A percentile compares a stretch with the other conserved stretches of the same genome.
phyloP scores from a whole-genome alignment of 345 rosid genomes.

The Firmiana major region DNA sequence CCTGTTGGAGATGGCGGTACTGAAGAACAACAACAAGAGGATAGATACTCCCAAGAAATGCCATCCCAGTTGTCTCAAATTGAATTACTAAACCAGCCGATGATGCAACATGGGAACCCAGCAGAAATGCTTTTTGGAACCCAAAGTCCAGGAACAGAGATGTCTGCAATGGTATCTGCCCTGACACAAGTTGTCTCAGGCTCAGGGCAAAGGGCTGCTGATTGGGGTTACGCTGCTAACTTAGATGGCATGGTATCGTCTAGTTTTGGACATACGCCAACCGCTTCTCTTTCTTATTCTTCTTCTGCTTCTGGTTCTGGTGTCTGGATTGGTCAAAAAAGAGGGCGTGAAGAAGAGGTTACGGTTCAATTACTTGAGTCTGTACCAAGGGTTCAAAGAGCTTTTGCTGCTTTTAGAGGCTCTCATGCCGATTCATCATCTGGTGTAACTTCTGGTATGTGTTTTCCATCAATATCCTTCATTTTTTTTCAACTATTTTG shows the following conservation, averaged over 20 bases:
- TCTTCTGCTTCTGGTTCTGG: constrained; percentile 17
- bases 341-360: constrained; percentile 31
- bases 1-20: constrained; percentile 15
- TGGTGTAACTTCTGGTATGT: constrained; percentile 32
- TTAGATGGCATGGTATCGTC: constrained; percentile 11
- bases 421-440: constrained; percentile 37
- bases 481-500: neutral
- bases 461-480: neutral
- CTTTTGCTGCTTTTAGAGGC: constrained; percentile 16
- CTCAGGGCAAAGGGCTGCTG: constrained; percentile 32
- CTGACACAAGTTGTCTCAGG: constrained; percentile 64
- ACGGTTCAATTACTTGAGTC: constrained; percentile 20
- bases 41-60: neutral
- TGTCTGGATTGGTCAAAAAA: constrained; percentile 34
- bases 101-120: neutral
- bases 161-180: constrained; percentile 71
- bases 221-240: constrained; percentile 11
- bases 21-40: constrained; percentile 14
- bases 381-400: constrained; percentile 26
- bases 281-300: constrained; percentile 19
- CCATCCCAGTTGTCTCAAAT: constrained; percentile 14
- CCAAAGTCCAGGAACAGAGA: constrained; percentile 39
- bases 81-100: constrained; percentile 2
- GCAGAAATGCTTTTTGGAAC: constrained; percentile 15
- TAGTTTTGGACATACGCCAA: constrained; percentile 8